A percentile compares a stretch with the other conserved stretches of the same genome.
Conservation (phyloP, 2,329 filamentous ascomycete species). For the Chaetothyriales sp. region DNA sequence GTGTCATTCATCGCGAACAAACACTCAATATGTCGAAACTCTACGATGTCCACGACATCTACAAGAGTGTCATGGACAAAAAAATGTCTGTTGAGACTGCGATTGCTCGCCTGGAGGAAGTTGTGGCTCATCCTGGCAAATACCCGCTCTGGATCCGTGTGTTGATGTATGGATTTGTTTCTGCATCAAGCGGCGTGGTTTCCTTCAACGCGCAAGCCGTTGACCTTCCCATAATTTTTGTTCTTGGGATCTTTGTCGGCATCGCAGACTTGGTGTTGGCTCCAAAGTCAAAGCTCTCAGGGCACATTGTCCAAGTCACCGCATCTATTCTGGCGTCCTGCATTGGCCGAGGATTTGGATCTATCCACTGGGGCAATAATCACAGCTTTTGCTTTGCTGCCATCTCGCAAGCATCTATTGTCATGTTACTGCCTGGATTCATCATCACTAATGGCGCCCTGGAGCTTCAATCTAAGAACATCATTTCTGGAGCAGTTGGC, state of each 20-base stretch:
- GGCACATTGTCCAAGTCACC: slow-evolving; percentile 50
- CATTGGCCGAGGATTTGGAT: slow-evolving; percentile 52
- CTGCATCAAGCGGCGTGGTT: slow-evolving; percentile 61
- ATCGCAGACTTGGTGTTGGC: slow-evolving; percentile 59
- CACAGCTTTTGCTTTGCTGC: slow-evolving; percentile 55
- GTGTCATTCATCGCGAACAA: no score
- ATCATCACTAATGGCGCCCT: slow-evolving; percentile 46
- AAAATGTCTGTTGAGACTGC: slow-evolving; percentile 32
- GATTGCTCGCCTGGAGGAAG: slow-evolving; percentile 32
- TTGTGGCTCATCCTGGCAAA: slow-evolving; percentile 42
- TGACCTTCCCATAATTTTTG: slow-evolving; percentile 62
- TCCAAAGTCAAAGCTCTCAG: slow-evolving; percentile 53
- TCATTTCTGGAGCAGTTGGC: slow-evolving; percentile 55
- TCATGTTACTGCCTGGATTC: slow-evolving; percentile 57
- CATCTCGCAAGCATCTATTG: slow-evolving; percentile 55
- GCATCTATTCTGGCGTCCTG: slow-evolving; percentile 53
- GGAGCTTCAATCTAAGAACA: slow-evolving; percentile 52
- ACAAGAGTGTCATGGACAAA: slow-evolving; percentile 35
- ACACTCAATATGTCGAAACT: slow-evolving; percentile 17
- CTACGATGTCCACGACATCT: slow-evolving; percentile 31
- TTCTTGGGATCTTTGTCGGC: slow-evolving; percentile 60
- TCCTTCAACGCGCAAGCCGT: slow-evolving; percentile 63
- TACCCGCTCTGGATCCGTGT: slow-evolving; percentile 41
- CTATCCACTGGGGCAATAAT: slow-evolving; percentile 38
- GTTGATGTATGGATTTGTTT: slow-evolving; percentile 58